Conservation (phyloP, 352 stramenopile genomes). For the Phytopythium helicoides region DNA sequence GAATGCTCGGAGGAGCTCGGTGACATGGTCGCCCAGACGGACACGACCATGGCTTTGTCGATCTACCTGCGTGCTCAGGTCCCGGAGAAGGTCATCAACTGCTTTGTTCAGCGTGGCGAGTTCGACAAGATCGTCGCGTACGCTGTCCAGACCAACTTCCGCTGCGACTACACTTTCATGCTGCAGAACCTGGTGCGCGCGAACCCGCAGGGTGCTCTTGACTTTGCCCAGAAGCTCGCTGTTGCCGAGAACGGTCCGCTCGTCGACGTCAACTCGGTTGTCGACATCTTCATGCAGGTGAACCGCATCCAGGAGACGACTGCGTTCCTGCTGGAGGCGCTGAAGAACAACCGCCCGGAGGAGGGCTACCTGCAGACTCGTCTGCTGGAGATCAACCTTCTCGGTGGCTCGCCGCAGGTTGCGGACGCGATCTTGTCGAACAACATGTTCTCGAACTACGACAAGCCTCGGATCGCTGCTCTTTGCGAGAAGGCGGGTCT, state of each 20-base stretch:
- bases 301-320: conserved; percentile 99
- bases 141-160: conserved; percentile 95
- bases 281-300: conserved; percentile 99
- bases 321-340: conserved; percentile 98
- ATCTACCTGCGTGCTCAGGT: conserved; percentile 98
- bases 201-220: conserved; percentile 96
- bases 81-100: conserved; percentile 99
- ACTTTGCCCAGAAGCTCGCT: conserved; percentile 98
- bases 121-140: conserved; percentile 99
- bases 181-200: conserved; percentile 98
- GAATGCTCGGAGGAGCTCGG: conserved; percentile 97
- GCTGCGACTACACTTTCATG: conserved; percentile 99
- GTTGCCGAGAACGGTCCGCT: conserved; percentile 93
- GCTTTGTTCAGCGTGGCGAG: conserved; percentile 98
- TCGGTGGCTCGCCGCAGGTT: conserved; percentile 98
- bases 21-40: conserved; percentile 94
- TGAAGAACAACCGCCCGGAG: conserved; percentile 99
- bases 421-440: conserved; percentile 99
- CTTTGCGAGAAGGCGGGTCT: conserved; percentile 98
- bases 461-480: conserved; percentile 96
- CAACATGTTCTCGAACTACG: conserved; percentile 99
- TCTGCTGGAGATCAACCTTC: conserved; percentile 99
- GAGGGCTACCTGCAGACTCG: conserved; percentile 99
- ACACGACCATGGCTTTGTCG: conserved; percentile 98
- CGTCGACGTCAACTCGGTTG: conserved; percentile 98